Conservation (phyloP, 257 asterid species). For the Agastache rugosa region DNA sequence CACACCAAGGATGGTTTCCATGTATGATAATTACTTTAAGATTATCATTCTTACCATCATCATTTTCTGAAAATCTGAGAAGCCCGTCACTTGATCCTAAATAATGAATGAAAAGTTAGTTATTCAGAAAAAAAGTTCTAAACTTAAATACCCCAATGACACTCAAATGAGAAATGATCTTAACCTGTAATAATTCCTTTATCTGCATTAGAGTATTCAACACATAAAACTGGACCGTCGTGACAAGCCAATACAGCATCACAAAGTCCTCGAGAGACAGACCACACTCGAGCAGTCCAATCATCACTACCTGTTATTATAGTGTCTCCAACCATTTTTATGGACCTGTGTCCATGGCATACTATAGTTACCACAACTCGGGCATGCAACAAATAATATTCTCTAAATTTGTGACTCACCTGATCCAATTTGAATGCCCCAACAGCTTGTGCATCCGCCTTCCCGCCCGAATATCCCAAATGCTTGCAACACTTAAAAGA, state of each 20-base stretch:
- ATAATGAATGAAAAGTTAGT: constrained; percentile 25
- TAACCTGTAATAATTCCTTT: constrained; percentile 93
- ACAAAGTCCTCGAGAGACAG: constrained; percentile 90
- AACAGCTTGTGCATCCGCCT: constrained; percentile 88
- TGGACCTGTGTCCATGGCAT: constrained; percentile 63
- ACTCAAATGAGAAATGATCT: constrained; percentile 23
- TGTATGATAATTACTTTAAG: not conserved
- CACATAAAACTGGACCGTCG: constrained; percentile 92
- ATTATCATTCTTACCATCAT: constrained; percentile 70
- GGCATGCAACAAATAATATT: constrained; percentile 27
- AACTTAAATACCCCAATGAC: constrained; percentile 16
- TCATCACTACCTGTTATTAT: constrained; percentile 97
- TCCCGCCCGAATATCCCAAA: constrained; percentile 97
- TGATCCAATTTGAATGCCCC: constrained; percentile 97
- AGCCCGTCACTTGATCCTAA: constrained; percentile 95
- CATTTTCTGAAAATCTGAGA: constrained; percentile 92
- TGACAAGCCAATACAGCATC: constrained; percentile 97
- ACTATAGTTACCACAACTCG: constrained; percentile 40
- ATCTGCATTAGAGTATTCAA: constrained; percentile 81
- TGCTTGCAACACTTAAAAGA: constrained; percentile 67
- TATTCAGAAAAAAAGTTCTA: not conserved
- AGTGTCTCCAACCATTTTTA: constrained; percentile 96
- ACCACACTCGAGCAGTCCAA: constrained; percentile 99
- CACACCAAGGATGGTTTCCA: not conserved
- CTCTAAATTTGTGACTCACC: constrained; percentile 50